Evolutionary conservation across 371 early-diverging fungal species (phyloP), one percentile per base, ranked within the genome.

Genomic region (Mortierella sp.): DNA sequence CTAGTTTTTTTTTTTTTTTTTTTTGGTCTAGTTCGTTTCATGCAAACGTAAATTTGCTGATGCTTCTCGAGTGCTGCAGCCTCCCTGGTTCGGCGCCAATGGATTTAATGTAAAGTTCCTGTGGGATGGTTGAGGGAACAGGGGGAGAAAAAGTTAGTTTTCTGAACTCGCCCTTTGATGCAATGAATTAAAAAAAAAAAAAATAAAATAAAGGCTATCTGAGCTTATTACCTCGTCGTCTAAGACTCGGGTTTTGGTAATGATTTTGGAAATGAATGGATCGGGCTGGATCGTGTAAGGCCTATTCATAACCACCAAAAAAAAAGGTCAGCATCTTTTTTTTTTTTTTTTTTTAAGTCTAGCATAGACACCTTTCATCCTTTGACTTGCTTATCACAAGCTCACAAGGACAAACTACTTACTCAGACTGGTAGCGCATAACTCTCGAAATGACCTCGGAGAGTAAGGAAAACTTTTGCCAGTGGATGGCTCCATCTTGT

Each of bases 391-490:
- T 37, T 37, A 9, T 37, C 37, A 5, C n/a, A n/a, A n/a, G 46
- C 9, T 11, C 11, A 46, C 16, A 16, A 46, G 46, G 46, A 21
- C 21, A 21, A 6, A 4, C 4, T 23, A 44, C 64, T 29, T 56
- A 65, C 67, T 51, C 51, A 26, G 21, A 44, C 48, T 84, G 84
- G 25, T 84, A 85, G 50, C 76, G 82, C 75, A 82, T 81, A 46
- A 83, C 79, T 0, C 66, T 76, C 72, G 84, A 67, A 21, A 87
- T 84, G 0, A 81, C 81, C 44, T 86, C 87, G 7, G 86, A 84
- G 84, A 87, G 84, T 25, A 87, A 57, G 19, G 81, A 62, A 68
- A 85, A 87, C 53, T 87, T 87, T 58, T 87, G 84, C 87, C 87
- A 87, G 52, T 87, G 85, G 37, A 87, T 76, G 9, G 84, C 81